These are phyloP conservation scores for Rhynchospora pubera DNA, from an alignment of 176 grass and related monocot species.

Conservation along the genomic window DNA sequence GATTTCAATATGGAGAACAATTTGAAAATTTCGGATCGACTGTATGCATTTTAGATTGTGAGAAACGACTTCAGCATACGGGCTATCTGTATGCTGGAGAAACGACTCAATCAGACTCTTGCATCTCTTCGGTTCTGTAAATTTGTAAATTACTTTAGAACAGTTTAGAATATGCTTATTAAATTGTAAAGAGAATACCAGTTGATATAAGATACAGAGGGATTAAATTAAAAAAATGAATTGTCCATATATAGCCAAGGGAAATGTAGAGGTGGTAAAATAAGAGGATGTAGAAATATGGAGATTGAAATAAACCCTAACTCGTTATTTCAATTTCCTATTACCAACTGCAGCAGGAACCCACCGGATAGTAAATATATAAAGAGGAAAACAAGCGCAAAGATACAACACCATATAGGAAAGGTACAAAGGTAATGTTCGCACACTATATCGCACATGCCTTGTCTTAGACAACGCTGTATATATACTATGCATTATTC, in stretches of 20 bases:
- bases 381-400: slow-evolving; percentile 7
- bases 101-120: background rate
- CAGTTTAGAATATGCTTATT: background rate
- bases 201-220: too few species aligned
- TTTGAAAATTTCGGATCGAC: too few species aligned
- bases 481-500: background rate
- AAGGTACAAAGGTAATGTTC: slow-evolving; percentile 2
- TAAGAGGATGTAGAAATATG: background rate
- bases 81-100: too few species aligned
- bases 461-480: background rate
- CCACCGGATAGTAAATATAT: background rate
- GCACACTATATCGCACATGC: background rate
- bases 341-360: background rate
- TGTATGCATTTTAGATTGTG: too few species aligned
- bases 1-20: too few species aligned
- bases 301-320: background rate
- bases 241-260: too few species aligned
- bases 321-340: background rate
- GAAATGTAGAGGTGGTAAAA: too few species aligned
- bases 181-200: background rate
- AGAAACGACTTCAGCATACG: too few species aligned
- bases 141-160: background rate
- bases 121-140: too few species aligned
- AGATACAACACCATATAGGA: background rate
- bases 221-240: too few species aligned